phyloP scores from a whole-genome alignment of 2,329 filamentous ascomycete species.

The Bisporella sp. region DNA sequence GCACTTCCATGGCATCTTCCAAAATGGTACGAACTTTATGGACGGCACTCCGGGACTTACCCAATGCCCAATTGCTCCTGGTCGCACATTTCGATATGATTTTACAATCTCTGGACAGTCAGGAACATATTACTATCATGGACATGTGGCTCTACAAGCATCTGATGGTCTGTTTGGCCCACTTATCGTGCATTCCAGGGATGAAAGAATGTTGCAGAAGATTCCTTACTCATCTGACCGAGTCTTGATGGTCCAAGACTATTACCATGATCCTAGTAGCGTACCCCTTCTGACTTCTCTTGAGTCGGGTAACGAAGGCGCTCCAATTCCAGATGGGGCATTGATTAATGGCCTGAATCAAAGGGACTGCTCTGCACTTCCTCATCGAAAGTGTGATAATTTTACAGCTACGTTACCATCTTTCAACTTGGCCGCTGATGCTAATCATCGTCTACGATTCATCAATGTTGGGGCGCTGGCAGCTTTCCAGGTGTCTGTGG shows the following conservation, averaged over 20 bases:
- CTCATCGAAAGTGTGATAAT: conserved; percentile 38
- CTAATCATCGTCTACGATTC: conserved; percentile 58
- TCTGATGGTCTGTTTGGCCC: conserved; percentile 64
- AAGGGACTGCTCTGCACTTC: conserved; percentile 31
- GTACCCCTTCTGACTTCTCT: conserved; percentile 31
- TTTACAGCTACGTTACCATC: conserved; percentile 31
- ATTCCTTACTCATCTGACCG: conserved; percentile 50
- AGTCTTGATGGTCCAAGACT: conserved; percentile 63
- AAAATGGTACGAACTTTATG: conserved; percentile 69
- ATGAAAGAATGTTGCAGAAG: conserved; percentile 43
- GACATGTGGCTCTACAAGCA: conserved; percentile 56
- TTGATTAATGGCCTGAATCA: conserved; percentile 38
- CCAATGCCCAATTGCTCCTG: conserved; percentile 59
- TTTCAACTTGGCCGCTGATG: conserved; percentile 43
- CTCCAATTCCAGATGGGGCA: conserved; percentile 38
- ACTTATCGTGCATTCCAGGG: conserved; percentile 55
- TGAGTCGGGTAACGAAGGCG: conserved; percentile 34
- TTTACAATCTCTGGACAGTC: conserved; percentile 52
- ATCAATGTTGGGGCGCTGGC: conserved; percentile 67
- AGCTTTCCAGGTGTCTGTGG: conserved; percentile 64
- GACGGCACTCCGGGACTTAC: conserved; percentile 60
- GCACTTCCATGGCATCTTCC: conserved; percentile 74
- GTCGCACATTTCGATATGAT: conserved; percentile 56
- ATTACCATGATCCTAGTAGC: conserved; percentile 56
- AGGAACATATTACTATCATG: conserved; percentile 55